Evolutionary conservation across 1,284 basidiomycete species (phyloP).

Genomic region (Tilletia indica): DNA sequence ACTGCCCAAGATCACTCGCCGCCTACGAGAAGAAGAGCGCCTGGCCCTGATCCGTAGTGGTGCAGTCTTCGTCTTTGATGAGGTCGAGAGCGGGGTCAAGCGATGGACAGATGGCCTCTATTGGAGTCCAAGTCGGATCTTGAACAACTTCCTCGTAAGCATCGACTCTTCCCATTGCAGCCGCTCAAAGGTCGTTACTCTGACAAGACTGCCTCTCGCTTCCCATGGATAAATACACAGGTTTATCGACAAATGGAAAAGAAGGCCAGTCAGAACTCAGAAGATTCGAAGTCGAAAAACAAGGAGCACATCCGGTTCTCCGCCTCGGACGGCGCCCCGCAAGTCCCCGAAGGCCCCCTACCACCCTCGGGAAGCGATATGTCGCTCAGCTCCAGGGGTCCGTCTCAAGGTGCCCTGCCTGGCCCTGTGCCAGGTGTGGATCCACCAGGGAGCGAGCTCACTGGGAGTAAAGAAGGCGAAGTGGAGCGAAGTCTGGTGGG

Average conservation of each 20-base stretch:
- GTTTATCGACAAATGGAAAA: conserved; percentile 50
- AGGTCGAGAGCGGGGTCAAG: conserved; percentile 95
- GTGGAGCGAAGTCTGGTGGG: conserved; percentile 45
- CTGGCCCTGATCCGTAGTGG: conserved; percentile 88
- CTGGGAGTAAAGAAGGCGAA: conserved; percentile 26
- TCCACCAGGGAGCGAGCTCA: no score
- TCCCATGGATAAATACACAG: neutral
- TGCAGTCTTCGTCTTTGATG: conserved; percentile 95
- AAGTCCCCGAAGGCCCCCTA: neutral
- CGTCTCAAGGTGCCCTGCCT: no score
- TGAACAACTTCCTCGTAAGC: conserved; percentile 85
- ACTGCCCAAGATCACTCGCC: conserved; percentile 87
- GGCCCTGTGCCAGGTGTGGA: no score
- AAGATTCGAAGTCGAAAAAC: neutral
- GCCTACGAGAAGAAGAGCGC: conserved; percentile 82
- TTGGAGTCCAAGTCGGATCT: conserved; percentile 83
- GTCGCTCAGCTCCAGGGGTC: no score
- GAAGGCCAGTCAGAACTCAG: conserved; percentile 31
- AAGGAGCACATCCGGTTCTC: conserved; percentile 15
- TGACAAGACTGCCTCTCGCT: neutral
- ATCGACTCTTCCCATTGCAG: no score
- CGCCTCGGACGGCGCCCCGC: conserved; percentile 6
- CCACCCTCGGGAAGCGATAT: no score
- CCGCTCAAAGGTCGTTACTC: neutral
- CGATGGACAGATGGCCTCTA: conserved; percentile 96